A percentile compares a stretch with the other conserved stretches of the same genome.
Conservation (phyloP, 352 stramenopile genomes). For the Peronospora destructor region DNA sequence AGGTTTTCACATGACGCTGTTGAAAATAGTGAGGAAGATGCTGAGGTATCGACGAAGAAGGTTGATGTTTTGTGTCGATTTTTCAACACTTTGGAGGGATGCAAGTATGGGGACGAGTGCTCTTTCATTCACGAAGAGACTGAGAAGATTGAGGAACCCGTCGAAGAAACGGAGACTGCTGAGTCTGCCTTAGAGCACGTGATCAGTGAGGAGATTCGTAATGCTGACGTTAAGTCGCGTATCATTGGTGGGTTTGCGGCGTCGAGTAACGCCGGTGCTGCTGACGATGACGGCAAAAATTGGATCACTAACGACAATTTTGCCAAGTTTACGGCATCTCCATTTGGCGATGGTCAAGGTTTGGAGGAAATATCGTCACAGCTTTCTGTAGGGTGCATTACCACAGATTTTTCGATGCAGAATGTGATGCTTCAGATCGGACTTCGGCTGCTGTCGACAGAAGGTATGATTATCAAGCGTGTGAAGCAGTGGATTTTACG, state of each 20-base stretch:
- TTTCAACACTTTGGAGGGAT: constrained; percentile 69
- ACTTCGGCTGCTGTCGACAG: constrained; percentile 64
- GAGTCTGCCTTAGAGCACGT: constrained; percentile 32
- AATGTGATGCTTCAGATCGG: constrained; percentile 89
- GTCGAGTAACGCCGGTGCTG: constrained; percentile 64
- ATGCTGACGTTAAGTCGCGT: constrained; percentile 79
- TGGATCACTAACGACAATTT: constrained; percentile 75
- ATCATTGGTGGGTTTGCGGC: constrained; percentile 80
- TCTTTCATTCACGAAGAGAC: constrained; percentile 60
- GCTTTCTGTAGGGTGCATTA: constrained; percentile 71
- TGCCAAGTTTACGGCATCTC: constrained; percentile 52
- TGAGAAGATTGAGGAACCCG: constrained; percentile 16
- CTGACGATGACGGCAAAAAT: constrained; percentile 84
- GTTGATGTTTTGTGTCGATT: constrained; percentile 69
- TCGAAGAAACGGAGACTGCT: constrained; percentile 12
- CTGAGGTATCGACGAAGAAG: constrained; percentile 37
- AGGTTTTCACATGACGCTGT: constrained; percentile 64
- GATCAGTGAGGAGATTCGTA: constrained; percentile 49
- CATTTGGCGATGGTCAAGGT: constrained; percentile 68
- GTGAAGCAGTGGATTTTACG: constrained; percentile 95
- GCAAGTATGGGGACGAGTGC: constrained; percentile 64
- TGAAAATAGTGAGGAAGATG: constrained; percentile 10
- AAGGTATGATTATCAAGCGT: constrained; percentile 83
- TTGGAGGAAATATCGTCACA: constrained; percentile 50
- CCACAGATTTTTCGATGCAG: constrained; percentile 87